Base-by-base conservation (phyloP, 805 yeast species). In the Spathaspora boniae region DNA sequence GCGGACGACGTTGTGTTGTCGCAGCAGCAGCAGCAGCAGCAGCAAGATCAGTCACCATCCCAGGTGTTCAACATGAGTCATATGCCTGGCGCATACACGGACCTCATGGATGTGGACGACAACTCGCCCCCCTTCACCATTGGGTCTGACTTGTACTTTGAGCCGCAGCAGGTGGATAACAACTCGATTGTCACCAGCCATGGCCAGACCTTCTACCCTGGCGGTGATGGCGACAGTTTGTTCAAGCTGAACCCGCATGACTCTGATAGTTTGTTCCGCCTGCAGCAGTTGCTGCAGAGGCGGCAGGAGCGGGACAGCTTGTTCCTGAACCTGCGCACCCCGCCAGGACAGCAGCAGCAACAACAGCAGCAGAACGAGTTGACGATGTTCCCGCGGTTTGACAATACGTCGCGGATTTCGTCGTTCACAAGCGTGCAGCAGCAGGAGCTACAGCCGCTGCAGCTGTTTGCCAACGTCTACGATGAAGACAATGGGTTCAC, bases 51-150 rank as follows among this genome's bases (percentile, higher is more conserved):
- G 11, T 12, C 12, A 22, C 25, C 11, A 22, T 12, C 25, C 11
- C 25, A 22, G 25, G 12, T 12, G 25, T 22, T 22, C 11, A 22
- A 22, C 25, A 22, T 51, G 26, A 50, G 37, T 31, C 26, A 19
- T 29, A 53, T 53, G 48, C 62, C 63, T 7, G 65, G 61, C 6
- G 62, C 54, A 4, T 55, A 57, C 36, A 34, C 40, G 20, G 56
- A 55, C 32, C 34, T 38, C 11, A 60, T 63, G 69, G 70, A 64
- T 11, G 30, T 63, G 11, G 70, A 63, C 34, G 64, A 58, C 30
- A n/a, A n/a, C 19, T 50, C 57, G 14, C 67, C 68, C 7, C 65
- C 64, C 11, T 60, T 61, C 37, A 55, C 66, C 6, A 50, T 63
- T 11, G 67, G 56, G 20, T 59, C 54, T 55, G 62, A 60, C 25